phyloP scores from a whole-genome alignment of 2,329 filamentous ascomycete species.

The Botryotinia globosa region DNA sequence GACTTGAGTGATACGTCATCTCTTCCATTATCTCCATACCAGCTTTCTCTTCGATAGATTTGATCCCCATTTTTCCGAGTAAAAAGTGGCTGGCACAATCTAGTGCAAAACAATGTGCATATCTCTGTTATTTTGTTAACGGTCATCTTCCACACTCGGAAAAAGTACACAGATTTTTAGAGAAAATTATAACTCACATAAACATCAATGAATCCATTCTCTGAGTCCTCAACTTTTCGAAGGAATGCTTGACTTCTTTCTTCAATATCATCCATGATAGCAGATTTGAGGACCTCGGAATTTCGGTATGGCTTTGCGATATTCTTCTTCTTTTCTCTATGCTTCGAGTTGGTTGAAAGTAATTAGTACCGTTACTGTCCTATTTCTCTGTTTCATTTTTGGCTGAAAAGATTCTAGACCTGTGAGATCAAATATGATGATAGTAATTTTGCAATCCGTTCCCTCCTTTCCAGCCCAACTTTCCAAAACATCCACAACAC shows the following conservation, averaged over 20 bases:
- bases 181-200: slow-evolving; percentile 47
- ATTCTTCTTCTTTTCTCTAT: slow-evolving; percentile 60
- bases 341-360: slow-evolving; percentile 42
- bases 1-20: slow-evolving; percentile 63
- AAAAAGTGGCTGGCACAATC: slow-evolving; percentile 68
- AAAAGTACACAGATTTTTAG: no score
- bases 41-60: slow-evolving; percentile 53
- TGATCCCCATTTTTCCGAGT: slow-evolving; percentile 59
- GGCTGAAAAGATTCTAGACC: no score
- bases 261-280: slow-evolving; percentile 55
- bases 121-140: slow-evolving; percentile 18
- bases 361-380: neutral
- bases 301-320: slow-evolving; percentile 68
- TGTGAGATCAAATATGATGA: neutral
- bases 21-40: slow-evolving; percentile 67
- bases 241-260: slow-evolving; percentile 56
- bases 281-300: slow-evolving; percentile 58
- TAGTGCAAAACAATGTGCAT: slow-evolving; percentile 64
- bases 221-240: slow-evolving; percentile 48
- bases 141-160: neutral
- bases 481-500: neutral
- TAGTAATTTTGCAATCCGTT: neutral
- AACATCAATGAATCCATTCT: slow-evolving; percentile 52
- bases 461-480: no score
- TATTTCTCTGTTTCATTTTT: neutral